Evolutionary conservation across 768 basidiomycete genomes (phyloP), one percentile per base, ranked within the genome.

Genomic region (Leccinum truebloodii): DNA sequence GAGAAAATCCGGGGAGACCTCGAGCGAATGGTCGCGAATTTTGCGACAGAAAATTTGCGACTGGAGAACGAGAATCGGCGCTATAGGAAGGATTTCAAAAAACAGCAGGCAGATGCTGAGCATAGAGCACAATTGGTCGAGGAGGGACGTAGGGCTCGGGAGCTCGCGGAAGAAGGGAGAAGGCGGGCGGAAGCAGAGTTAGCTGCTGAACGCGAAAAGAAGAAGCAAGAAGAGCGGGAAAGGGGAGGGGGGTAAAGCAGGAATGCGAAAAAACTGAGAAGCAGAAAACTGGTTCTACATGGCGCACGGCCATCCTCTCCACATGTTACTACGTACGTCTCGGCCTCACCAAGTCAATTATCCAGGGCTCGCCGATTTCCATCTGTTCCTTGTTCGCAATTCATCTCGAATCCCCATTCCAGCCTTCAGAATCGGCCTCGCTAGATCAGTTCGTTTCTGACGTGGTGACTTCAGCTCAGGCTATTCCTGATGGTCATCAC

Each of bases 1-100:
- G 65, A 69, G 22, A 67, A 76, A 7, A 74, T 82, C 10, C 77
- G 79, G 34, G 55, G 59, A 4, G 79, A 80, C 46, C 73, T 80
- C 1, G 67, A 73, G 59, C 78, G 73, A 49, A 72, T 82, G 65
- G 76, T 73, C 0, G 64, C 76, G 0, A 70, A 74, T 10, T 79
- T 77, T 61, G 53, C 66, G 22, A 66, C 71, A 44, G 77, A 80
- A 59, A 77, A 77, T 57, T 63, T 61, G 53, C 62, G 67, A 50
- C 75, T 74, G 7, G 65, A 70, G 49, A 59, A 41, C 2, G 73
- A 71, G 52, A 71, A 70, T 44, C 48, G 63, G 53, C 69, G 56
- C 9, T 66, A 66, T 18, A 54, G 58, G 35, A 62, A 59, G 35
- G 60, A 61, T 28, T 63, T 57, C 39, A 64, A n/a, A 60, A 68